A percentile compares a stretch with the other conserved stretches of the same genome.
These are phyloP conservation scores for Rhodotorula sp. DNA, from an alignment of 1,284 basidiomycete genomes.

Conservation along the genomic window DNA sequence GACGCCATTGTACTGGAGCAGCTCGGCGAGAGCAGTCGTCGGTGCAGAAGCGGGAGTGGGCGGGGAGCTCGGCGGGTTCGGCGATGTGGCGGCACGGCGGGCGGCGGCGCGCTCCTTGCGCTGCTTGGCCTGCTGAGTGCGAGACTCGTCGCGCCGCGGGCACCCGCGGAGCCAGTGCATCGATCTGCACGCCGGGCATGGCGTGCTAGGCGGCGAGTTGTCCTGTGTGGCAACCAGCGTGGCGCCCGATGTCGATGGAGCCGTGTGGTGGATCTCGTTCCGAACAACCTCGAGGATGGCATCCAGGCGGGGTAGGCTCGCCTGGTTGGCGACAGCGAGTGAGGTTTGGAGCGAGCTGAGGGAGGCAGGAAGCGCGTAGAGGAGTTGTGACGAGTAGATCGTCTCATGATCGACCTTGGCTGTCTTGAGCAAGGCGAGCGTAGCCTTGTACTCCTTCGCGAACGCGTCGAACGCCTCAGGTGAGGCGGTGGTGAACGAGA, in stretches of 20 bases:
- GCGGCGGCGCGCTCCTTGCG: not conserved
- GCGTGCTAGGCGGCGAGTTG: not conserved
- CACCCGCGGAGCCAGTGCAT: not conserved
- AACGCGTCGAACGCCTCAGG: not conserved
- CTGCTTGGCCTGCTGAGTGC: not conserved
- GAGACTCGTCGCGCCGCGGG: too few species aligned
- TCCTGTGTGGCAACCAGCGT: not conserved
- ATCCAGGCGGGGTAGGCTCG: not conserved
- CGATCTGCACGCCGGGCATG: conserved; percentile 4
- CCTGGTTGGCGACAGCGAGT: not conserved
- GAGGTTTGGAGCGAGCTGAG: not conserved
- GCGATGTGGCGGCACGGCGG: too few species aligned
- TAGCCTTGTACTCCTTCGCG: conserved; percentile 2
- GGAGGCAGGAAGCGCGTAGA: not conserved
- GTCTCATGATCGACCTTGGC: conserved; percentile 1
- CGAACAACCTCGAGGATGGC: conserved; percentile 3
- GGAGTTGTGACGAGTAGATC: conserved; percentile 3
- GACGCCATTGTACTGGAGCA: too few species aligned
- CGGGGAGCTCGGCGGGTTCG: too few species aligned
- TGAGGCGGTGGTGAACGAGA: not conserved
- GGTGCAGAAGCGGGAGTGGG: too few species aligned
- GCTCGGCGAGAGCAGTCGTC: too few species aligned
- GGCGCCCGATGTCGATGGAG: not conserved
- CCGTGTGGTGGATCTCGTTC: conserved; percentile 8
- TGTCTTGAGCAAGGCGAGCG: not conserved